Base-by-base conservation (phyloP, 2,329 filamentous ascomycete genomes). In the Pestalotiopsis sp. region DNA sequence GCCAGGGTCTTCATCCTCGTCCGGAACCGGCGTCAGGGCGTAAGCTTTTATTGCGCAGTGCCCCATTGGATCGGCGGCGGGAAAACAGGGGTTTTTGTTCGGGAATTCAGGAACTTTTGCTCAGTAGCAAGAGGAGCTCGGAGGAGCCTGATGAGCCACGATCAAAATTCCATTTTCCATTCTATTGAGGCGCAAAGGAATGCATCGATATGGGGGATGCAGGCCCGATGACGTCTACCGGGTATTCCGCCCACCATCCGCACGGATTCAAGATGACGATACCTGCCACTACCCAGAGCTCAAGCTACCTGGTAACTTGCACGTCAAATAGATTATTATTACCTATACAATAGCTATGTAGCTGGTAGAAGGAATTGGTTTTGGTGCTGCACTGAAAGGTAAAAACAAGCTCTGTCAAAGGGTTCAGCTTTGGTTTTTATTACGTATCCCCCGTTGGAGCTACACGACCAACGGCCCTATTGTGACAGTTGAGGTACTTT, bases 21-120 rank as follows among this genome's bases (percentile, higher is more conserved):
- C 59, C 59, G 59, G 27, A 62, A 62, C 59, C 59, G 59, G 59
- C 59, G 59, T 31, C 27, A 62, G 13, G 45, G 45, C 45, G 45
- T 52, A 52, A 52, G 45, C 45, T 36, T 62, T 36, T 62, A 36
- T 62, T 62, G 59, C 27, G 14, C 31, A 25, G 11, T 62, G 27
- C 59, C n/a, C 59, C 31, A 62, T 62, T 62, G 59, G 59, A 62
- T 39, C 59, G 27, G 59, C 59, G 31, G 31, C 17, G 59, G 27
- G 57, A 59, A 14, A 59, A 58, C 23, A 59, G 23, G 45, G 45
- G 23, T 36, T 36, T 36, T 36, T 36, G 31, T 36, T 36, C 31
- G 31, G 14, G 41, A 52, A 9, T n/a, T 14, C 17, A 17, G 45
- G 45, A 20, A 52, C 45, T 52, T 52, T 52, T 52, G 45, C 45